A percentile compares a stretch with the other conserved stretches of the same genome.
phyloP scores from a whole-genome alignment of 768 basidiomycete genomes.

The Serendipita sp. region DNA sequence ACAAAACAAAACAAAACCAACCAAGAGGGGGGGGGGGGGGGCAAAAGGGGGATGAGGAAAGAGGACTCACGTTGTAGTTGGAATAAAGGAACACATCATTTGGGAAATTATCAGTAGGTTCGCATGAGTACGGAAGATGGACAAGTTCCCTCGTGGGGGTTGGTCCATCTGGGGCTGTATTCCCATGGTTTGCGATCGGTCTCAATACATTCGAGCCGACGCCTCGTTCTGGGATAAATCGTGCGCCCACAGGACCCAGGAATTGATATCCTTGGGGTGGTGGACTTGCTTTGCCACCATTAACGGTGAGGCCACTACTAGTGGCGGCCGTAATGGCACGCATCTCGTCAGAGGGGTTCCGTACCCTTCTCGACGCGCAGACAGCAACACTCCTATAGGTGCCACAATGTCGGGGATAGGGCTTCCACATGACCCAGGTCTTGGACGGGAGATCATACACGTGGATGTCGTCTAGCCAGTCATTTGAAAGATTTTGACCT shows the following conservation, averaged over 20 bases:
- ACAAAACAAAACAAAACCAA: neutral
- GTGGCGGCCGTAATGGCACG: constrained; percentile 17
- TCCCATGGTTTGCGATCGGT: constrained; percentile 40
- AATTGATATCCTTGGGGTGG: constrained; percentile 17
- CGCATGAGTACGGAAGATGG: constrained; percentile 62
- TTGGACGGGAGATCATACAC: constrained; percentile 63
- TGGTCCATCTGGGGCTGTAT: constrained; percentile 14
- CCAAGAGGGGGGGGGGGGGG: neutral
- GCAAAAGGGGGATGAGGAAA: constrained; percentile 7
- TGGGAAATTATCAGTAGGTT: constrained; percentile 56
- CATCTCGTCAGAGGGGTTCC: constrained; percentile 46
- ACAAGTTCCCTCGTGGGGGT: constrained; percentile 21
- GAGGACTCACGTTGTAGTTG: constrained; percentile 72
- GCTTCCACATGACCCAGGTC: constrained; percentile 63
- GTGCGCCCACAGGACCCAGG: constrained; percentile 38
- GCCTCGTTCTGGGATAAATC: constrained; percentile 36
- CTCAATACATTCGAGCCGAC: constrained; percentile 13
- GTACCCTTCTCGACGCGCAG: constrained; percentile 48
- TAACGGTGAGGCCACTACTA: neutral
- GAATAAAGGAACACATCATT: constrained; percentile 84
- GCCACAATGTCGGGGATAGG: constrained; percentile 85
- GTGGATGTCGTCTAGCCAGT: constrained; percentile 85
- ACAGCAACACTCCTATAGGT: constrained; percentile 91
- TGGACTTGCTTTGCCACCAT: neutral
- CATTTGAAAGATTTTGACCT: constrained; percentile 85